Evolutionary conservation across 176 grass and related monocot genomes (phyloP), one percentile per base, ranked within the genome.

Genomic region (Canna indica): DNA sequence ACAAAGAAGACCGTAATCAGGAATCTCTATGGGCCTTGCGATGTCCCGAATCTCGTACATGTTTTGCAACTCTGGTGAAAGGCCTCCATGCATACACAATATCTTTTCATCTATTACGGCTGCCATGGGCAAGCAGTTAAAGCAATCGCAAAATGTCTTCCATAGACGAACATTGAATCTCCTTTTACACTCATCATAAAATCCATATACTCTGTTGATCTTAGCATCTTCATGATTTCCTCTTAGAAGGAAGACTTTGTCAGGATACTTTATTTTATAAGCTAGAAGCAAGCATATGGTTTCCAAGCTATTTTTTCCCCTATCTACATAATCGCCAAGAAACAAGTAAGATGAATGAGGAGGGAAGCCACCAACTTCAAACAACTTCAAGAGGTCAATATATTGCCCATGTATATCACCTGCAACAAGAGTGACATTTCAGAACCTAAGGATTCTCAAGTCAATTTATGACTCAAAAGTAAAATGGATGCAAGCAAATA

Each of bases 191-290:
- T 88, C 85, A 61, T 88, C 85, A 76, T 88, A 88, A 54, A 88
- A 88, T 34, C 85, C 85, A 57, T 88, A 88, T 7, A 88, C 85
- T 81, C 85, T 84, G 68, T 88, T 88, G 47, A 88, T 88, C 68
- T 88, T 88, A 26, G 85, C 85, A 64, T 88, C 85, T 75, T 88
- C 85, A 68, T 88, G 85, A 73, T 88, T 88, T 18, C 85, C 85
- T 60, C 81, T 78, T 66, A 88, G 52, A 24, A 88, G 81, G 38
- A 78, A 88, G 35, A 88, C 41, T 63, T 84, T 84, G 41, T 88
- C 85, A 29, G 85, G 85, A 67, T 69, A 69, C 64, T 77, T 77
- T 31, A 77, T 31, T 59, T 77, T 77, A 24, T 45, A 77, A 44
- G 75, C 75, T 54, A 77, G 52, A 69, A 77, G 75, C 27, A 77